Evolutionary conservation across 768 basidiomycete genomes (phyloP).

Genomic region (Termitomyces sp.): DNA sequence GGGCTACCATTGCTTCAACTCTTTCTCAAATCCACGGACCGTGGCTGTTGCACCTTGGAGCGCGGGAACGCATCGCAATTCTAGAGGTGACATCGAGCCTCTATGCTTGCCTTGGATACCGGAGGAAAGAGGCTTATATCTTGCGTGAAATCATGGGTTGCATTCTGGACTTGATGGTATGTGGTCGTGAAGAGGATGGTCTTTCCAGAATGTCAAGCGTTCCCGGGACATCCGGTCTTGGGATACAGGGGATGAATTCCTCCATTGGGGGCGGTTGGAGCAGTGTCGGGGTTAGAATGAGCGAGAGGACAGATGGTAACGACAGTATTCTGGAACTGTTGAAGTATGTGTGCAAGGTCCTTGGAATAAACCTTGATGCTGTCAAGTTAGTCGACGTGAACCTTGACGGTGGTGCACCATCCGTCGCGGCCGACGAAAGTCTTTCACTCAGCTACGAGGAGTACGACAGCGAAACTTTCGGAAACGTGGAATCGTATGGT

Average conservation of each 20-base stretch:
- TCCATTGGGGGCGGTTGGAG: constrained; percentile 33
- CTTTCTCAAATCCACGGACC: constrained; percentile 80
- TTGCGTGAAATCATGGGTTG: constrained; percentile 83
- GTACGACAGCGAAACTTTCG: constrained; percentile 36
- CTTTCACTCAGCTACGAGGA: constrained; percentile 7
- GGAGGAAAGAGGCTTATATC: constrained; percentile 82
- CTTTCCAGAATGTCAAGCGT: constrained; percentile 36
- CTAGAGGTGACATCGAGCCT: constrained; percentile 68
- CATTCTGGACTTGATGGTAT: constrained; percentile 81
- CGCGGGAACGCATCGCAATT: constrained; percentile 66
- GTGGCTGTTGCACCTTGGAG: constrained; percentile 77
- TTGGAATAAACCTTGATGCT: constrained; percentile 78
- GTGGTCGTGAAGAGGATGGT: constrained; percentile 70
- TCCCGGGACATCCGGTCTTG: constrained; percentile 37
- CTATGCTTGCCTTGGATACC: constrained; percentile 78
- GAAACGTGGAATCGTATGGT: constrained; percentile 57
- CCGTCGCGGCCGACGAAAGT: background rate
- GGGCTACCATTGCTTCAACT: constrained; percentile 57
- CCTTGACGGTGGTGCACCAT: constrained; percentile 8
- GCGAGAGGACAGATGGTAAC: constrained; percentile 77
- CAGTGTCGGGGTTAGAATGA: constrained; percentile 63
- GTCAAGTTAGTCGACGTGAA: constrained; percentile 43
- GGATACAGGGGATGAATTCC: constrained; percentile 39
- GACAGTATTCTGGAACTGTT: constrained; percentile 72
- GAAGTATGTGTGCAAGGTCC: constrained; percentile 66